A percentile compares a stretch with the other conserved stretches of the same genome.
Evolutionary conservation across 164 flowering plant species (phyloP).

Genomic region (Annona squamosa): DNA sequence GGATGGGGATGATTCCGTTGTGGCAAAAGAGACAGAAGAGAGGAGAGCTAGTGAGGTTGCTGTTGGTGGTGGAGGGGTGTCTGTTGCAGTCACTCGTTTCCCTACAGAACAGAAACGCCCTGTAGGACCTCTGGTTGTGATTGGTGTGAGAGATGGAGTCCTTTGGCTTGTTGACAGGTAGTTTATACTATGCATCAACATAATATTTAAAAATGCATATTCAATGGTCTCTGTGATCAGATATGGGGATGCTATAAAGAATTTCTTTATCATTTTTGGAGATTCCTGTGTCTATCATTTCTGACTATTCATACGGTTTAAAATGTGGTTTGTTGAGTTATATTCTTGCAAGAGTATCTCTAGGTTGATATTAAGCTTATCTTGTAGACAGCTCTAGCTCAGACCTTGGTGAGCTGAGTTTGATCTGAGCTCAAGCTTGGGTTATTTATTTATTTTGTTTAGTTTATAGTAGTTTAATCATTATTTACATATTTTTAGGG

Average conservation of each 20-base stretch:
- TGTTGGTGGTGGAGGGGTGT: slow-evolving; percentile 99
- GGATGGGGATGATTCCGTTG: slow-evolving; percentile 57
- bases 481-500: too few species aligned
- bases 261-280: not conserved
- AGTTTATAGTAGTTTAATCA: too few species aligned
- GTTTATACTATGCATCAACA: not conserved
- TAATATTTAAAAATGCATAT: not conserved
- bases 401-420: too few species aligned
- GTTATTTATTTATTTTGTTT: too few species aligned
- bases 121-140: slow-evolving; percentile 86
- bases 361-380: too few species aligned
- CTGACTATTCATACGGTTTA: too few species aligned
- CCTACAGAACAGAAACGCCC: slow-evolving; percentile 98
- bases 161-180: slow-evolving; percentile 98
- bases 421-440: too few species aligned
- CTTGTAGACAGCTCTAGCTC: too few species aligned
- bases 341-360: too few species aligned
- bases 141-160: slow-evolving; percentile 95
- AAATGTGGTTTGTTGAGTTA: too few species aligned
- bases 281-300: too few species aligned
- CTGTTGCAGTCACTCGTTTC: slow-evolving; percentile 95
- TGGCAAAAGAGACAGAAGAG: slow-evolving; percentile 63
- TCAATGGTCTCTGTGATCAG: not conserved
- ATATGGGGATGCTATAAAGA: not conserved
- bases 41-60: slow-evolving; percentile 78